Percentiles rank a stretch among this genome's conserved stretches.
Conservation (phyloP, 2,329 filamentous ascomycete genomes). For the Eutypa lata region DNA sequence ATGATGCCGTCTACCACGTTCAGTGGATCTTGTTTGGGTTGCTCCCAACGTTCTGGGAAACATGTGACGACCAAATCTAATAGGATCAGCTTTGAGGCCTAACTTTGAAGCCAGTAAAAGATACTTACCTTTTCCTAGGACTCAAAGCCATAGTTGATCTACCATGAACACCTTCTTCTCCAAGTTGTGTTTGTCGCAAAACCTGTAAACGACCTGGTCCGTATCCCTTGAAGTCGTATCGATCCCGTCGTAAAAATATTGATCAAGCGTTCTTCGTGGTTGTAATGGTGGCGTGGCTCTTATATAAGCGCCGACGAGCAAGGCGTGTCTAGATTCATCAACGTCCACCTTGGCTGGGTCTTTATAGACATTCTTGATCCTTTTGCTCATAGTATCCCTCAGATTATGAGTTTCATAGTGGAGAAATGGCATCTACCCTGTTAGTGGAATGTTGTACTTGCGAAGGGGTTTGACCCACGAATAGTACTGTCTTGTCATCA, state of each 20-base stretch:
- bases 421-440: conserved; percentile 58
- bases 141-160: conserved; percentile 4
- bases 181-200: background rate
- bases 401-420: conserved; percentile 60
- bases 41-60: conserved; percentile 57
- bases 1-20: conserved; percentile 63
- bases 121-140: background rate
- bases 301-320: conserved; percentile 47
- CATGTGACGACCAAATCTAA: conserved; percentile 56
- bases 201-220: conserved; percentile 3
- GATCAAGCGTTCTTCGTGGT: conserved; percentile 1
- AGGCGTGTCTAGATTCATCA: conserved; percentile 35
- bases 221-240: conserved; percentile 1
- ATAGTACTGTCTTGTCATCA: conserved; percentile 33
- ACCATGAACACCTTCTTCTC: conserved; percentile 6
- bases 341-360: conserved; percentile 24
- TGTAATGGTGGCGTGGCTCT: conserved; percentile 31
- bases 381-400: conserved; percentile 53
- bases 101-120: too few species aligned
- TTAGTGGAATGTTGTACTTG: conserved; percentile 20
- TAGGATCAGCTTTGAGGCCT: too few species aligned
- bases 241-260: conserved; percentile 3
- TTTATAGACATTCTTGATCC: conserved; percentile 36
- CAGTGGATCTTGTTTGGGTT: conserved; percentile 59
- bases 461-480: conserved; percentile 22